Percentiles rank a stretch among this genome's conserved stretches.
These are phyloP conservation scores for Podila epigama DNA, from an alignment of 192 early-diverging fungal species.

Conservation along the genomic window DNA sequence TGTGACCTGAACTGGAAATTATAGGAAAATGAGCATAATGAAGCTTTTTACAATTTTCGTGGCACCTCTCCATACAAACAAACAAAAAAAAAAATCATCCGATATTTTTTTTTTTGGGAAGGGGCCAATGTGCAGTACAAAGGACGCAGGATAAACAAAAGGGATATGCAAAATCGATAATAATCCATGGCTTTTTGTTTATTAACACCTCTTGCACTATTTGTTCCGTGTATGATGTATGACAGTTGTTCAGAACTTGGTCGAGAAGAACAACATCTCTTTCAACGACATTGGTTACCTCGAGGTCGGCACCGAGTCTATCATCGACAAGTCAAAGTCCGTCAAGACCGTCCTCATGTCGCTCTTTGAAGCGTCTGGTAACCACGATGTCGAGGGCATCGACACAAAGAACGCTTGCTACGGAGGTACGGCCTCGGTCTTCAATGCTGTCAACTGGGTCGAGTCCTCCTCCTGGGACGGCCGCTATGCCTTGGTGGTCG, in stretches of 20 bases:
- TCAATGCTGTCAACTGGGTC: constrained; percentile 98
- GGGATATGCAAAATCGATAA: too few relatives aligned
- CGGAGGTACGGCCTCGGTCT: constrained; percentile 95
- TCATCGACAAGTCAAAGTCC: constrained; percentile 99
- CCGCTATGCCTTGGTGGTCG: constrained; percentile 85
- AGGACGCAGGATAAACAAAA: too few relatives aligned
- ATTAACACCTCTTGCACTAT: not conserved
- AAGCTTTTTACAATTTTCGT: too few relatives aligned
- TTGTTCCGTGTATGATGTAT: not conserved
- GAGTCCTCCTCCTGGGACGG: constrained; percentile 96
- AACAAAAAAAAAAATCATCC: too few relatives aligned
- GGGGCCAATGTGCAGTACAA: too few relatives aligned
- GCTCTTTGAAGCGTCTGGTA: constrained; percentile 89
- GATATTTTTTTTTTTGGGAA: too few relatives aligned
- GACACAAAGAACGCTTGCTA: constrained; percentile 99
- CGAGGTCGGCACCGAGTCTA: constrained; percentile 98
- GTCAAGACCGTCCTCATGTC: constrained; percentile 98
- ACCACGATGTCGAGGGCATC: constrained; percentile 95
- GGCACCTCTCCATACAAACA: too few relatives aligned
- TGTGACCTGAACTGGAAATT: too few relatives aligned
- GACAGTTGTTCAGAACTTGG: constrained; percentile 86
- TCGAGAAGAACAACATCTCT: constrained; percentile 92
- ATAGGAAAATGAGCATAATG: too few relatives aligned
- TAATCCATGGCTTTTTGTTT: not conserved
- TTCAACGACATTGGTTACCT: constrained; percentile 90